phyloP scores from a whole-genome alignment of 768 basidiomycete species.

The Phylloporus scabripes region DNA sequence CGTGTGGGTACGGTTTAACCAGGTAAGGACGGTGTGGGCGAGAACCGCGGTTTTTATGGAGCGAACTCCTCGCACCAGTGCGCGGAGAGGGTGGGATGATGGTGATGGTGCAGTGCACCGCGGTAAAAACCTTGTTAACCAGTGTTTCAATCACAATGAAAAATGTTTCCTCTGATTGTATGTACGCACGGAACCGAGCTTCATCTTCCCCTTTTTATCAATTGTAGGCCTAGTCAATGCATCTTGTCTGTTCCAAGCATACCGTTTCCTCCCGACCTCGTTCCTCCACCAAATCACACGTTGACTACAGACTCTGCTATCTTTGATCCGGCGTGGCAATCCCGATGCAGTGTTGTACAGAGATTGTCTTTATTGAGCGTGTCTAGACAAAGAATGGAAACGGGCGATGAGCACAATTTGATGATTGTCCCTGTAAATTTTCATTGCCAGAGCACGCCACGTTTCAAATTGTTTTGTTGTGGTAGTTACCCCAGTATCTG shows the following conservation, averaged over 20 bases:
- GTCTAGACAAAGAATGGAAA: background rate
- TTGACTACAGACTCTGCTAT: background rate
- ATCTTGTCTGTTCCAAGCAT: background rate
- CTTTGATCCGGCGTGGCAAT: background rate
- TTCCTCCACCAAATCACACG: background rate
- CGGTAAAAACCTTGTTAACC: background rate
- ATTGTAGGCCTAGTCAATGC: background rate
- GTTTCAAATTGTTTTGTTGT: background rate
- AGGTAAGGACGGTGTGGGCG: conserved; percentile 1
- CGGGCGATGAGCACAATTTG: background rate
- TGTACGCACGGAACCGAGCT: conserved; percentile 2
- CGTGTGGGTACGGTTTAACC: conserved; percentile 3
- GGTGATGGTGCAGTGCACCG: conserved; percentile 1
- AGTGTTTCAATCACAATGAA: background rate
- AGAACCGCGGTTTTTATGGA: conserved; percentile 2
- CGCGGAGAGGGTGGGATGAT: conserved; percentile 11
- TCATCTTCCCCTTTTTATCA: conserved; percentile 4
- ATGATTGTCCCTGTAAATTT: background rate
- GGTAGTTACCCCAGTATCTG: too few species aligned
- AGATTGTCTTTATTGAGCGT: background rate
- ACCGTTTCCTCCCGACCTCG: conserved; percentile 6
- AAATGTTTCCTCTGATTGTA: conserved; percentile 2
- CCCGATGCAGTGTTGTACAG: background rate
- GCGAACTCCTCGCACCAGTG: conserved; percentile 9
- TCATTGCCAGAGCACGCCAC: background rate